phyloP scores from a whole-genome alignment of 495 filamentous ascomycete species.

The Neurospora sp. region DNA sequence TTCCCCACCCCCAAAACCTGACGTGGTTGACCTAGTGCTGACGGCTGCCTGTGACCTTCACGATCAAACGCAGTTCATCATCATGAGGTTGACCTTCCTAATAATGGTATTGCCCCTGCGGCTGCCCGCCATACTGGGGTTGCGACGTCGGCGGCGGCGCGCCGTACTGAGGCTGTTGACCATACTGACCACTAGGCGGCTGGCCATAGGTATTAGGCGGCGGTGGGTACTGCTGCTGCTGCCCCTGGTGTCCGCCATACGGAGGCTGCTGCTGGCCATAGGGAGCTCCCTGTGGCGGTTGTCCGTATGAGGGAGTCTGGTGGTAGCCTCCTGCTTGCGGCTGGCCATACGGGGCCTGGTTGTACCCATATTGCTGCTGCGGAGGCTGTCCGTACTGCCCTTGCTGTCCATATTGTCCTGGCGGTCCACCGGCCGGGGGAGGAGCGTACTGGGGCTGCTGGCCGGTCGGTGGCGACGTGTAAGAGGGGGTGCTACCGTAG shows the following conservation, averaged over 20 bases:
- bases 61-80: neutral
- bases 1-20: neutral
- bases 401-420: constrained; percentile 1
- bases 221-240: constrained; percentile 4
- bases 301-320: constrained; percentile 10
- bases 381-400: constrained; percentile 14
- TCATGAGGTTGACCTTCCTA: neutral
- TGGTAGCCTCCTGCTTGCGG: constrained; percentile 14
- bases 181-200: constrained; percentile 2
- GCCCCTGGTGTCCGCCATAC: constrained; percentile 7
- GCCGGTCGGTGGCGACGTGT: constrained; percentile 1
- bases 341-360: constrained; percentile 14
- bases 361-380: constrained; percentile 6
- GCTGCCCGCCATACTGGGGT: neutral
- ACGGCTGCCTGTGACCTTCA: neutral
- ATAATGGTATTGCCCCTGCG: constrained; percentile 1
- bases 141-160: constrained; percentile 1
- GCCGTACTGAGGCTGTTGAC: constrained; percentile 13
- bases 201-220: constrained; percentile 2
- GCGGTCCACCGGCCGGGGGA: neutral
- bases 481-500: constrained; percentile 2
- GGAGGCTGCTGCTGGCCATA: constrained; percentile 4
- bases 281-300: constrained; percentile 2
- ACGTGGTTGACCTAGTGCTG: neutral
- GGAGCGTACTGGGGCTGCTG: constrained; percentile 10